These are phyloP conservation scores for Iberis pinnata DNA, from an alignment of 345 rosid species.

Conservation along the genomic window DNA sequence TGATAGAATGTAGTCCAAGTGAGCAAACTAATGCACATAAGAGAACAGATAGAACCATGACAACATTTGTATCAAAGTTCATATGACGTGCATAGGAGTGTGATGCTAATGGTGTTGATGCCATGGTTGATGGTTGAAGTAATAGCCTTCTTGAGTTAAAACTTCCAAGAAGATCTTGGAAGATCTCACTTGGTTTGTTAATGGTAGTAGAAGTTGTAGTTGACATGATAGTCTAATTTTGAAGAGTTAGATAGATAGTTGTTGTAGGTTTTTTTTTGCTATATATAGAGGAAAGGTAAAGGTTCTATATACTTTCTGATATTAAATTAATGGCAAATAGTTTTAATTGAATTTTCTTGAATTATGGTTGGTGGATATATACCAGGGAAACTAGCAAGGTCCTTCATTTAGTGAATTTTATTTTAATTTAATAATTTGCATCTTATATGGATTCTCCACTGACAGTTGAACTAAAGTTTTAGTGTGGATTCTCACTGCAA, in stretches of 20 bases:
- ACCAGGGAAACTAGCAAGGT: slow-evolving; percentile 19
- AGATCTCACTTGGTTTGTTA: slow-evolving; percentile 19
- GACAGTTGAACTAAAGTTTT: slow-evolving; percentile 25
- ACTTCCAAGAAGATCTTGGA: slow-evolving; percentile 17
- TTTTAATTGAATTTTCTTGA: slow-evolving; percentile 10
- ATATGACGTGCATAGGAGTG: slow-evolving; percentile 30
- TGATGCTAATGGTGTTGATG: slow-evolving; percentile 38
- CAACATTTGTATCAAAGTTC: slow-evolving; percentile 63
- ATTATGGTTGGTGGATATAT: slow-evolving; percentile 28
- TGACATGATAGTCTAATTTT: slow-evolving; percentile 25
- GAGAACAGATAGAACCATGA: slow-evolving; percentile 75
- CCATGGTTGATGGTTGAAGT: slow-evolving; percentile 23
- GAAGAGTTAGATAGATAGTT: slow-evolving; percentile 25
- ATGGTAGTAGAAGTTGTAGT: slow-evolving; percentile 17
- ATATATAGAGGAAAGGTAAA: slow-evolving; percentile 30
- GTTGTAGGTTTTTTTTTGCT: slow-evolving; percentile 12
- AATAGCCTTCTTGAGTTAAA: slow-evolving; percentile 29
- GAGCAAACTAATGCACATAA: slow-evolving; percentile 79
- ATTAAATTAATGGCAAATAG: slow-evolving; percentile 6
- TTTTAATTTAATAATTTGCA: slow-evolving; percentile 16
- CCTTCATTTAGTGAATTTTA: slow-evolving; percentile 14
- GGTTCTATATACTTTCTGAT: slow-evolving; percentile 15
- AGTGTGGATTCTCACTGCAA: slow-evolving; percentile 20
- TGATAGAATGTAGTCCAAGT: slow-evolving; percentile 64
- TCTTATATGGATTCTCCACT: slow-evolving; percentile 48